Base-by-base conservation (phyloP, 2,329 filamentous ascomycete genomes). In the Ophiostoma novo-ulmi region DNA sequence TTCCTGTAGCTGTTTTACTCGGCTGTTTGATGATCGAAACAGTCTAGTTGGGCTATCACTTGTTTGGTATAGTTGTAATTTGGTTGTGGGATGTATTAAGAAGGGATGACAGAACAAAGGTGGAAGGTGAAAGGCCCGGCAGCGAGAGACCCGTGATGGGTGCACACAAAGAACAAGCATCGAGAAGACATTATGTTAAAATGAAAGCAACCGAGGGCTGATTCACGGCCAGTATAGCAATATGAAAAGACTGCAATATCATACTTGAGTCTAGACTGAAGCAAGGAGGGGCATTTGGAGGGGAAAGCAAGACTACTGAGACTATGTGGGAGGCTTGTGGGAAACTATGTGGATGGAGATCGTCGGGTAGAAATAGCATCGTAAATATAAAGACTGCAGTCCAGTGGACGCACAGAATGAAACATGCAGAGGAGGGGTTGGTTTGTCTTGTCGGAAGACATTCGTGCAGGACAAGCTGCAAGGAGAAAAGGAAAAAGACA, bases 261-360 rank as follows among this genome's bases (percentile, higher is more conserved):
- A 5, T 44, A 44, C 41, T 20, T 20, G 22, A 26, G 52, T 58
- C 8, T 58, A 58, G 31, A 64, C 35, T 31, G 55, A 64, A 36
- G 61, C 61, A 64, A 64, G 31, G 61, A 64, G 61, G 52, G 52
- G 52, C 52, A 58, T 58, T 48, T 17, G 52, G 52, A 58, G 52
- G 52, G 52, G 52, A 58, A 58, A 14, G 22, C 8, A 10, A 26
- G n/a, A 26, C 52, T 22, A 26, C 7, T 17, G n/a, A 26, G n/a
- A 26, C 52, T 22, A 26, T 22, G 48, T 58, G 52, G 17, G 17
- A 48, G 44, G n/a, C 17, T 20, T 20, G 17, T 20, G 6, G 52
- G 17, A 58, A 6, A 20, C 17, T 17, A 48, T 26, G 22, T 10
- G 52, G 10, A 58, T 58, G 52, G 20, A 13, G 52, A 58, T 58